phyloP scores from a whole-genome alignment of 169 alveolate species.

The Cyclospora cayetanensis region DNA sequence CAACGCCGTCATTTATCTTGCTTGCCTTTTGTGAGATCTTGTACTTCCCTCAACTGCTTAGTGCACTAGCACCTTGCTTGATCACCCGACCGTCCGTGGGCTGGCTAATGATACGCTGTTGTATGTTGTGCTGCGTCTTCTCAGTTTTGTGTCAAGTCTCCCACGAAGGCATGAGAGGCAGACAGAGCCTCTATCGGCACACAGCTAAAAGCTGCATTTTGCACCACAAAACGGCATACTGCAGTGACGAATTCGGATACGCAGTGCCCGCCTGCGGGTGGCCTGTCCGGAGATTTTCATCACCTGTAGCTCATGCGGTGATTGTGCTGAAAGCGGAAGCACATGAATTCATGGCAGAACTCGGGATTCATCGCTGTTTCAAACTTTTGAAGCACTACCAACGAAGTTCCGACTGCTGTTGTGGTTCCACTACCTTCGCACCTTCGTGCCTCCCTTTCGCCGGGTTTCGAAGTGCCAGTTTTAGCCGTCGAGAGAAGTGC shows the following conservation, averaged over 20 bases:
- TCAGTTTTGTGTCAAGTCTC: conserved; percentile 63
- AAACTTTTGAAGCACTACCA: conserved; percentile 46
- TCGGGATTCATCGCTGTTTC: conserved; percentile 21
- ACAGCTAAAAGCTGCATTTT: conserved; percentile 9
- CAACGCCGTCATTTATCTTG: conserved; percentile 68
- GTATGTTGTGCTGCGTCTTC: not conserved
- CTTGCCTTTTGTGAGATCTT: conserved; percentile 58
- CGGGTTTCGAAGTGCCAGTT: conserved; percentile 31
- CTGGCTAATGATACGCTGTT: not conserved
- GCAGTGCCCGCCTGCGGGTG: conserved; percentile 37
- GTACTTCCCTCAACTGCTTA: not conserved
- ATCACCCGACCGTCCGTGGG: not conserved
- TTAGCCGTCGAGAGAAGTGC: conserved; percentile 51
- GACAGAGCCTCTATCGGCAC: conserved; percentile 36
- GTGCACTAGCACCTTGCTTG: not conserved
- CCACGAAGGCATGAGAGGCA: conserved; percentile 54
- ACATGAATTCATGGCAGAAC: conserved; percentile 23
- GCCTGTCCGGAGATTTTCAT: conserved; percentile 24
- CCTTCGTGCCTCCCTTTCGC: not conserved
- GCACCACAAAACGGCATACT: conserved; percentile 10
- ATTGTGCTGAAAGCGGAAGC: conserved; percentile 39
- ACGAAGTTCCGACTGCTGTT: not conserved
- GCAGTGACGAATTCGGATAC: conserved; percentile 47
- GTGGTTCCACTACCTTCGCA: conserved; percentile 26
- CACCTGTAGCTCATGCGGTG: conserved; percentile 36